These are phyloP conservation scores for Circinella minor DNA, from an alignment of 371 early-diverging fungal genomes.

Conservation along the genomic window DNA sequence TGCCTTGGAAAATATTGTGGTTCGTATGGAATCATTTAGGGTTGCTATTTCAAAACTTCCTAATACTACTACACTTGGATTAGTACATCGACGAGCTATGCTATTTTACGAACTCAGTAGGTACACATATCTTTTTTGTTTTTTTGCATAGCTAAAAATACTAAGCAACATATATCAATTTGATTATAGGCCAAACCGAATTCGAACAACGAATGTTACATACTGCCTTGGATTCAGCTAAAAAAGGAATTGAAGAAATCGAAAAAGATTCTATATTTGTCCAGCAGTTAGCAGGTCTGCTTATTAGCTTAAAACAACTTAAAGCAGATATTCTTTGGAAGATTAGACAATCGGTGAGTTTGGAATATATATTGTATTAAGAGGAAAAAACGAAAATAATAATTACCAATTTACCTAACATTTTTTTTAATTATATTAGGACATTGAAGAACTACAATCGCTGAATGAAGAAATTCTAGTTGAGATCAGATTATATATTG, in stretches of 20 bases:
- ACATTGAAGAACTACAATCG: constrained; percentile 5
- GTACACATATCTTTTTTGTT: neutral
- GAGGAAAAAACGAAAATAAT: too few species aligned
- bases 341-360: constrained; percentile 21
- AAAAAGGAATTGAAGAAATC: constrained; percentile 16
- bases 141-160: neutral
- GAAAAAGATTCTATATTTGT: constrained; percentile 5
- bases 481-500: neutral
- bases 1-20: neutral
- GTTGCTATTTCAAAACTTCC: neutral
- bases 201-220: constrained; percentile 13
- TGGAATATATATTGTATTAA: too few species aligned
- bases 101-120: constrained; percentile 2
- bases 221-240: constrained; percentile 16
- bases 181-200: constrained; percentile 9
- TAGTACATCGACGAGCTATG: neutral
- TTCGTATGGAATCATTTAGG: neutral
- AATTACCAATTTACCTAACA: too few species aligned
- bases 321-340: constrained; percentile 26
- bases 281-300: constrained; percentile 4
- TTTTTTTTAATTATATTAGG: constrained; percentile 1
- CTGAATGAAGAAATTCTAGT: constrained; percentile 21
- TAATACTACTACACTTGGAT: neutral
- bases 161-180: neutral
- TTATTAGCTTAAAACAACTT: constrained; percentile 21